Base-by-base conservation (phyloP, 108 stramenopile species). In the Skeletonema grethae region DNA sequence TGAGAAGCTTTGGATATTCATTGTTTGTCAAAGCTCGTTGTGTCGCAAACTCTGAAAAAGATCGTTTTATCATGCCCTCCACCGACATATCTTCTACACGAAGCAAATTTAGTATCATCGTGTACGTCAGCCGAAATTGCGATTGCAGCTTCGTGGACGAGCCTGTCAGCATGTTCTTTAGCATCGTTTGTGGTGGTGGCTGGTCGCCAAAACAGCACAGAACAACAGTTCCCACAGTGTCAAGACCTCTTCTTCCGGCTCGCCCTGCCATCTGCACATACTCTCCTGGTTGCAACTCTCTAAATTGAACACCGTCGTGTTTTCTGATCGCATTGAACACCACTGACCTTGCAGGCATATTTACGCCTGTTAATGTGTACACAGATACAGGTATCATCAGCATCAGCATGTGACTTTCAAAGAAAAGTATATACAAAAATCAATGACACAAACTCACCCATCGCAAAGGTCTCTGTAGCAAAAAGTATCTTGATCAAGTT, bases 191-290 rank as follows among this genome's bases (percentile, higher is more conserved):
- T 18, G 91, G 89, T 28, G 94, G 91, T 57, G 90, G 94, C 31
- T 68, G 65, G 36, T 89, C 90, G n/a, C 94, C 91, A 65, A 90
- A 90, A 34, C 79, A 80, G 28, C 79, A 76, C 56, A 87, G 62
- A 67, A 90, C 63, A 67, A 90, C 78, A 38, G 69, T 90, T 16
- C 98, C 99, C 7, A 98, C 95, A 39, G 86, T 90, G 69, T 99
- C 99, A 18, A 99, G 85, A 30, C 99, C 98, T 35, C 98, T 91
- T 53, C 99, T 76, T 12, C 99, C 99, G 6, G 99, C 99, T 41
- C 99, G 74, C 5, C 99, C 99, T 10, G 96, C 95, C 99, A 99
- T 99, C 80, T 99, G 98, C 15, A 95, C 98, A 76, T 97, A 98
- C 76, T 99, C 99, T 43, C 90, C 86, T 64, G 90, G 90, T 59